Evolutionary conservation across 129 eudicot species (phyloP).

Genomic region (Dittrichia graveolens): DNA sequence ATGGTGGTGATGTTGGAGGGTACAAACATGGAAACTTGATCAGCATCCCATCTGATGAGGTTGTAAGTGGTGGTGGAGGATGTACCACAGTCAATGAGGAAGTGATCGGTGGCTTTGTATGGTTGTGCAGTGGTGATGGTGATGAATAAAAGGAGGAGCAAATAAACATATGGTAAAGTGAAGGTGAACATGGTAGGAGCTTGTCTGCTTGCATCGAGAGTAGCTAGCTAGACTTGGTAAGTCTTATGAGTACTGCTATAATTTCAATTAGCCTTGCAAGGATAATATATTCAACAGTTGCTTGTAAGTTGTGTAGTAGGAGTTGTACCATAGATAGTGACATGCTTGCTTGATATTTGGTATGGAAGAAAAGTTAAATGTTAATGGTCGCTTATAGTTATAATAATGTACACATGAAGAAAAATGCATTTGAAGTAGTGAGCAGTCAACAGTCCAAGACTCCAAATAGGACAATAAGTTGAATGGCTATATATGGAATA

Average conservation of each 20-base stretch:
- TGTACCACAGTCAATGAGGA: conserved; percentile 42
- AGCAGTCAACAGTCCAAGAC: too few species aligned
- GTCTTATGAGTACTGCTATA: conserved; percentile 11
- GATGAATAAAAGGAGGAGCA: conserved; percentile 14
- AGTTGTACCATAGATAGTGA: background rate
- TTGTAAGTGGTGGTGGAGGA: conserved; percentile 14
- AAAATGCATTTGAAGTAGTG: background rate
- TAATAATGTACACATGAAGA: too few species aligned
- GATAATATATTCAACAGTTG: background rate
- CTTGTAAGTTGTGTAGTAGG: conserved; percentile 1
- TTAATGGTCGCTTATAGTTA: too few species aligned
- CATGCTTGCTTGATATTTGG: background rate
- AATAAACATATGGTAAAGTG: conserved; percentile 9
- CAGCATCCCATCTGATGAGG: conserved; percentile 38
- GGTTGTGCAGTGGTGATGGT: conserved; percentile 13
- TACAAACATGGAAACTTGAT: conserved; percentile 24
- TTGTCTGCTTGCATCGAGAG: too few species aligned
- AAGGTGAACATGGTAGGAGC: conserved; percentile 25
- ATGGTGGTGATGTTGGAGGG: conserved; percentile 24
- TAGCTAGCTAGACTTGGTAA: conserved; percentile 15
- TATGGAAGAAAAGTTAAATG: background rate
- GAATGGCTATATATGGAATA: background rate
- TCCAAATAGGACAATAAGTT: background rate
- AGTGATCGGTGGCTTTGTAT: conserved; percentile 30
- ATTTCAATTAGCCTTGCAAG: background rate